phyloP scores from a whole-genome alignment of 164 flowering plant species.

The Akebia trifoliata region DNA sequence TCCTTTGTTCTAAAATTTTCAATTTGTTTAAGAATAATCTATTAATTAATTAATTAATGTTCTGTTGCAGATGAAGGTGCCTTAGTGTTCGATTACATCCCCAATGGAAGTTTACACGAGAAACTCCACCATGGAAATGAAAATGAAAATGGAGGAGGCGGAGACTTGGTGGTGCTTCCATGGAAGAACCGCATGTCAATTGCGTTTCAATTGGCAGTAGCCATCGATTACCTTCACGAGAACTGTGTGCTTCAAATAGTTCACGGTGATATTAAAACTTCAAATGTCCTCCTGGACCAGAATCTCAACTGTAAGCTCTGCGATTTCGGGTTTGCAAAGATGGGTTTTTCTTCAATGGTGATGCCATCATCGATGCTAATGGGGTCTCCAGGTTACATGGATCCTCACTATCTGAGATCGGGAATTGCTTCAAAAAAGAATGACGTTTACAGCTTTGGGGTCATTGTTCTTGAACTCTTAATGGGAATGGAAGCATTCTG shows the following conservation, averaged over 20 bases:
- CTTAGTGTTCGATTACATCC: slow-evolving; percentile 53
- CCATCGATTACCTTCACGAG: slow-evolving; percentile 63
- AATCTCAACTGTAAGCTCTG: slow-evolving; percentile 57
- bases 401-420: slow-evolving; percentile 67
- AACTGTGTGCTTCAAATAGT: slow-evolving; percentile 47
- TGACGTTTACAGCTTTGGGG: slow-evolving; percentile 76
- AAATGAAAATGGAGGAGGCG: neutral
- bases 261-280: slow-evolving; percentile 76
- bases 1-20: neutral
- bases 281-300: slow-evolving; percentile 67
- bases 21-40: neutral
- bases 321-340: slow-evolving; percentile 70
- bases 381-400: slow-evolving; percentile 80
- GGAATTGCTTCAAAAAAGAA: slow-evolving; percentile 75
- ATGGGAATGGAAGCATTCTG: slow-evolving; percentile 64
- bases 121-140: slow-evolving; percentile 33
- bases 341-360: slow-evolving; percentile 55
- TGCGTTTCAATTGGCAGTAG: slow-evolving; percentile 58
- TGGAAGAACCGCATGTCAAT: slow-evolving; percentile 57
- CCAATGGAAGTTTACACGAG: slow-evolving; percentile 58
- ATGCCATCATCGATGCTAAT: slow-evolving; percentile 28
- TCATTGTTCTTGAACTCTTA: slow-evolving; percentile 56
- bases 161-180: slow-evolving; percentile 25
- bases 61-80: slow-evolving; percentile 51
- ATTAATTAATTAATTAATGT: neutral